Percentiles rank a stretch among this genome's conserved stretches.
phyloP scores from a whole-genome alignment of 306 rosid genomes.

The Lablab purpureus region DNA sequence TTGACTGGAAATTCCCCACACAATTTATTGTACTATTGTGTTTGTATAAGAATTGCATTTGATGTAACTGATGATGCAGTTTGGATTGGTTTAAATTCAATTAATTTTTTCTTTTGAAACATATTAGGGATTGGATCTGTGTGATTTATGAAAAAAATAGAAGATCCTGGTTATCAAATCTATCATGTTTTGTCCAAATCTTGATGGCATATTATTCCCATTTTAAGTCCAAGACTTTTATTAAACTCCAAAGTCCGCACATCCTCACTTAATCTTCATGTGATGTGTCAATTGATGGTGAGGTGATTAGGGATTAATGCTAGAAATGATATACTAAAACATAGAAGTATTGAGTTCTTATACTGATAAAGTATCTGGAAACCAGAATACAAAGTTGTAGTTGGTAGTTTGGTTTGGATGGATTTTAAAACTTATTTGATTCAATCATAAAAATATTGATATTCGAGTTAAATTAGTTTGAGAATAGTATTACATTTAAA shows the following conservation, averaged over 20 bases:
- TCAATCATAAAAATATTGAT: too few species aligned
- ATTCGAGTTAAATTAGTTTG: background rate
- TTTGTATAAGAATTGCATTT: constrained; percentile 1
- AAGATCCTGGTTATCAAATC: background rate
- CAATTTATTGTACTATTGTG: background rate
- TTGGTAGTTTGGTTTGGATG: background rate
- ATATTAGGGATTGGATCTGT: background rate
- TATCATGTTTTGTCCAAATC: background rate
- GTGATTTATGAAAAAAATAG: background rate
- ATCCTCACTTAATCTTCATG: too few species aligned
- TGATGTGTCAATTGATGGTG: too few species aligned
- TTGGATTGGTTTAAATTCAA: too few species aligned
- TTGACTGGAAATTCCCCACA: background rate
- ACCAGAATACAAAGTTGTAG: too few species aligned
- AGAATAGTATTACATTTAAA: background rate
- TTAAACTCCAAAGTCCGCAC: too few species aligned
- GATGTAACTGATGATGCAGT: too few species aligned
- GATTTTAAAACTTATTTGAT: background rate
- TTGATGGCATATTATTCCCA: background rate
- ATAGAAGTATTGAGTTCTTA: too few species aligned
- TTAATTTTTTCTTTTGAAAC: background rate
- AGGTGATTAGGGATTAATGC: too few species aligned
- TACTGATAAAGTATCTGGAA: too few species aligned
- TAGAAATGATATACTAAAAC: too few species aligned
- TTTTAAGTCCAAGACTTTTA: too few species aligned